These are phyloP conservation scores for Melanomma pulvis-pyrius DNA, from an alignment of 495 filamentous ascomycete species.

Conservation along the genomic window DNA sequence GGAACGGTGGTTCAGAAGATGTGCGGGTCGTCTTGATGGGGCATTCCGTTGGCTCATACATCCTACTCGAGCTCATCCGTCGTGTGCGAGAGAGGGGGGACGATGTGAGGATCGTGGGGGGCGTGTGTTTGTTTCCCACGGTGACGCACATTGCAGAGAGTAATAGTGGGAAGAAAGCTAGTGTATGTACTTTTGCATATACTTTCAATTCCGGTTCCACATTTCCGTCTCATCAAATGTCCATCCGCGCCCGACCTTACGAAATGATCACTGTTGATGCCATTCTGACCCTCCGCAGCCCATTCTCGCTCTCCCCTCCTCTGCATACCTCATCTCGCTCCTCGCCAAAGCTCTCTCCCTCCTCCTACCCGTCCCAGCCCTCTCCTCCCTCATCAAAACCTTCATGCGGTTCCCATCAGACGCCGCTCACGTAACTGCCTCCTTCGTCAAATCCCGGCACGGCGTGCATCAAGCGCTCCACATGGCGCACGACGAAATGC, in stretches of 20 bases:
- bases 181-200: conserved; percentile 26
- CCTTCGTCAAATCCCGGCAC: conserved; percentile 23
- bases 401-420: conserved; percentile 18
- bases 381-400: conserved; percentile 4
- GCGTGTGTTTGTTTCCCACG: conserved; percentile 43
- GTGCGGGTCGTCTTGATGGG: conserved; percentile 68
- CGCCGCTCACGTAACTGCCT: conserved; percentile 18
- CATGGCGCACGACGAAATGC: conserved; percentile 76
- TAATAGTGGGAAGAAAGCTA: conserved; percentile 35
- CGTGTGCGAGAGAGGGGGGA: conserved; percentile 9
- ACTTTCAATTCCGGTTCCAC: not conserved
- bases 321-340: not conserved
- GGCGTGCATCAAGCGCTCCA: conserved; percentile 25
- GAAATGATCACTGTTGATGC: not conserved
- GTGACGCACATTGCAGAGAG: conserved; percentile 41
- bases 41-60: conserved; percentile 46
- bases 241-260: too few relatives aligned
- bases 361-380: conserved; percentile 14
- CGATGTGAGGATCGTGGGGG: conserved; percentile 33
- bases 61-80: conserved; percentile 39
- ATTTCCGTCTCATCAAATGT: too few relatives aligned
- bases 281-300: conserved; percentile 7
- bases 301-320: not conserved
- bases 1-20: conserved; percentile 5
- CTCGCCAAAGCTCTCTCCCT: conserved; percentile 25